These are phyloP conservation scores for Vanrija sp. DNA, from an alignment of 1,284 basidiomycete species.

Conservation along the genomic window DNA sequence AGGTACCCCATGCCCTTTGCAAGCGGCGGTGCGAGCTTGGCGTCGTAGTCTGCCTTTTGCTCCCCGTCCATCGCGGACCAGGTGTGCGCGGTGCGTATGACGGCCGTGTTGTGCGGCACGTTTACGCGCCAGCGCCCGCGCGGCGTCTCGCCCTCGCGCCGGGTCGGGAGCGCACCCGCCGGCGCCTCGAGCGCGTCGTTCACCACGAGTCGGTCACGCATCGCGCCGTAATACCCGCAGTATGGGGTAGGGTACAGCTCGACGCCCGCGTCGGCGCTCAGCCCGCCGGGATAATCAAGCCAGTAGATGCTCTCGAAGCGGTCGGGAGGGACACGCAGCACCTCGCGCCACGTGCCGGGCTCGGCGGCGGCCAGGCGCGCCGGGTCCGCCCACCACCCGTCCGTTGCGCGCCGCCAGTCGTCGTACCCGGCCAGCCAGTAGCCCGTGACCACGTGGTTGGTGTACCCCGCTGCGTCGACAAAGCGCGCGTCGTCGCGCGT, in stretches of 20 bases:
- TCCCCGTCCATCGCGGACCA: slow-evolving; percentile 10
- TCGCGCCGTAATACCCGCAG: slow-evolving; percentile 16
- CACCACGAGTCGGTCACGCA: slow-evolving; percentile 8
- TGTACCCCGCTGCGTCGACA: background rate
- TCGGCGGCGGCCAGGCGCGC: background rate
- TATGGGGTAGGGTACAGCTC: slow-evolving; percentile 13
- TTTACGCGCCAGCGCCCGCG: background rate
- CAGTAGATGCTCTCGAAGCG: slow-evolving; percentile 13
- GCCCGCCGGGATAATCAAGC: slow-evolving; percentile 10
- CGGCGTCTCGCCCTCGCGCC: too few species aligned
- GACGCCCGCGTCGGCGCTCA: background rate
- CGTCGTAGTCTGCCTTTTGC: slow-evolving; percentile 7
- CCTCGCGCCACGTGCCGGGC: slow-evolving; percentile 7
- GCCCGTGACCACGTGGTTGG: slow-evolving; percentile 9
- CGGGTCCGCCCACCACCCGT: slow-evolving; percentile 1
- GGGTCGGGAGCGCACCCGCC: too few species aligned
- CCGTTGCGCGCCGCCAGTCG: slow-evolving; percentile 1
- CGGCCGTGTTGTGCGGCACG: slow-evolving; percentile 2
- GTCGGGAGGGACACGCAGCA: slow-evolving; percentile 2
- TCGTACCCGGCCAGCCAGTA: slow-evolving; percentile 5
- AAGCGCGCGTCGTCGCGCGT: slow-evolving; percentile 8
- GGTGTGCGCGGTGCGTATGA: slow-evolving; percentile 12
- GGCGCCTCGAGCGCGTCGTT: background rate
- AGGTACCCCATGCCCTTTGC: slow-evolving; percentile 9
- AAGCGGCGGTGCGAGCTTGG: slow-evolving; percentile 6